phyloP scores from a whole-genome alignment of 2,329 filamentous ascomycete genomes.

The Beauveria sp. region DNA sequence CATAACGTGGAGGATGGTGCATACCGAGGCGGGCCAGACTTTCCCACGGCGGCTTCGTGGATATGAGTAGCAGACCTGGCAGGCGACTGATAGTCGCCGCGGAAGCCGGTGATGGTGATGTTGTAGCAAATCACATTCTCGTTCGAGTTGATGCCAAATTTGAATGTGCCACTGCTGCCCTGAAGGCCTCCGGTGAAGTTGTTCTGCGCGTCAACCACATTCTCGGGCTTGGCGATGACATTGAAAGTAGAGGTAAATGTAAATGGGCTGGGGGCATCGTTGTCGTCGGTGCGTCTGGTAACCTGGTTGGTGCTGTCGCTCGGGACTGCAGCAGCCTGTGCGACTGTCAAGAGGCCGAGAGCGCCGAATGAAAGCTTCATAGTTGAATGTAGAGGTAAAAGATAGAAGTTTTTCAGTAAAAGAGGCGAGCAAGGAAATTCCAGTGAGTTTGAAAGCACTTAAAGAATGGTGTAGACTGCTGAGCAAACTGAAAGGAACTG shows the following conservation, averaged over 20 bases:
- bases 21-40: conserved; percentile 40
- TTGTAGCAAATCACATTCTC: conserved; percentile 39
- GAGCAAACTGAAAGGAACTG: too few species aligned
- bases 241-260: conserved; percentile 42
- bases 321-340: not conserved
- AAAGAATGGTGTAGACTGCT: not conserved
- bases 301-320: not conserved
- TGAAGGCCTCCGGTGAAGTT: conserved; percentile 31
- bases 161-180: conserved; percentile 40
- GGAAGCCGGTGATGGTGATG: conserved; percentile 42
- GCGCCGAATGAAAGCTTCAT: not conserved
- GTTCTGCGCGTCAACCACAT: conserved; percentile 39
- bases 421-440: not conserved
- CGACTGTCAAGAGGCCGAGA: not conserved
- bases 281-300: not conserved
- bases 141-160: conserved; percentile 44
- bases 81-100: conserved; percentile 41
- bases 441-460: not conserved
- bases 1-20: not conserved
- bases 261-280: conserved; percentile 18
- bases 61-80: conserved; percentile 48
- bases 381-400: not conserved
- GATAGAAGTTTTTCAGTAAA: not conserved
- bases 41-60: conserved; percentile 39
- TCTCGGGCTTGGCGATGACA: conserved; percentile 39